Evolutionary conservation across 2,329 filamentous ascomycete species (phyloP).

Genomic region (Ramularia endophylla): DNA sequence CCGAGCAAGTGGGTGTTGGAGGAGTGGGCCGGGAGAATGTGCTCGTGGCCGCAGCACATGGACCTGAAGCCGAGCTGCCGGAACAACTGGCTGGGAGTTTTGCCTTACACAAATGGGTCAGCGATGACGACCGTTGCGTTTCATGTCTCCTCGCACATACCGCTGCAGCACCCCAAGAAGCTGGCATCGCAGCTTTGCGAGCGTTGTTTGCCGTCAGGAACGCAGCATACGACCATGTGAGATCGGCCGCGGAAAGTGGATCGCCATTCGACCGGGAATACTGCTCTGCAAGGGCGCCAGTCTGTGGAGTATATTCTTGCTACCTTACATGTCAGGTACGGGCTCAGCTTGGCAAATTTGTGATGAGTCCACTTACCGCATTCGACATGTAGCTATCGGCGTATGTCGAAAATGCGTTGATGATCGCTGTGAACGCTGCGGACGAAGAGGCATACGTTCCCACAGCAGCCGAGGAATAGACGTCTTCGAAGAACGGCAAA

Average conservation of each 20-base stretch:
- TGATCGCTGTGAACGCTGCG: slow-evolving; percentile 39
- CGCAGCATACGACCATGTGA: slow-evolving; percentile 69
- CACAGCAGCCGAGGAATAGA: slow-evolving; percentile 51
- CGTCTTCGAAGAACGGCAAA: slow-evolving; percentile 44
- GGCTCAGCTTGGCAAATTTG: too few relatives aligned
- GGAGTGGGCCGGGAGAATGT: slow-evolving; percentile 21
- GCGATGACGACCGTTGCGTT: background rate
- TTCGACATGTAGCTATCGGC: slow-evolving; percentile 50
- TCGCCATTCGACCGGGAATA: slow-evolving; percentile 47
- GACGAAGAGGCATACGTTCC: slow-evolving; percentile 57
- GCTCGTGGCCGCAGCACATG: slow-evolving; percentile 24
- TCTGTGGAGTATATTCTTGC: slow-evolving; percentile 45
- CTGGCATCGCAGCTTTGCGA: slow-evolving; percentile 50
- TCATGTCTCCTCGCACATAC: slow-evolving; percentile 1
- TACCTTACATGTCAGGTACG: slow-evolving; percentile 3
- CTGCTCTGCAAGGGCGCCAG: slow-evolving; percentile 64
- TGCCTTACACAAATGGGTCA: slow-evolving; percentile 5
- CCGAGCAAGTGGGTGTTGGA: slow-evolving; percentile 18
- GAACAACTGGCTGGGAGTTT: slow-evolving; percentile 22
- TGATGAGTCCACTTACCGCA: slow-evolving; percentile 11
- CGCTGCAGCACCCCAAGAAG: slow-evolving; percentile 45
- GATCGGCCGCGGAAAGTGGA: slow-evolving; percentile 58
- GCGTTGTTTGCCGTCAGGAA: slow-evolving; percentile 59
- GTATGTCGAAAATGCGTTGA: slow-evolving; percentile 57
- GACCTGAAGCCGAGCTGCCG: slow-evolving; percentile 21